phyloP scores from a whole-genome alignment of 169 alveolate species.

The Plasmodium falciparum region DNA sequence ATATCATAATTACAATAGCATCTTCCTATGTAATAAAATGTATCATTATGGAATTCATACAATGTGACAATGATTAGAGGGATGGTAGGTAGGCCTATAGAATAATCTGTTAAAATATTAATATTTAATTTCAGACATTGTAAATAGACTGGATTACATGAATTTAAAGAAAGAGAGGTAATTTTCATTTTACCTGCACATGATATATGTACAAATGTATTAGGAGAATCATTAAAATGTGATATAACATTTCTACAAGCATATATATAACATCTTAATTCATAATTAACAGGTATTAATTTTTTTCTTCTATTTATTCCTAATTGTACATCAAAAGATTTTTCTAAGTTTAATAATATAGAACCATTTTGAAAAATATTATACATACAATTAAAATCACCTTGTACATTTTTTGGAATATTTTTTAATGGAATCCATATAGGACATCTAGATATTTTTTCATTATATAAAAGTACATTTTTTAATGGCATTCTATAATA shows the following conservation, averaged over 20 bases:
- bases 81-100: slow-evolving; percentile 72
- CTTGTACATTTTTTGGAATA: slow-evolving; percentile 76
- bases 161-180: slow-evolving; percentile 80
- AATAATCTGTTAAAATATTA: slow-evolving; percentile 71
- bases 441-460: slow-evolving; percentile 86
- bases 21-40: slow-evolving; percentile 74
- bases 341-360: slow-evolving; percentile 83
- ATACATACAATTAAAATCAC: slow-evolving; percentile 77
- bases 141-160: slow-evolving; percentile 87
- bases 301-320: slow-evolving; percentile 83
- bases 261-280: slow-evolving; percentile 90
- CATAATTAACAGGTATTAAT: slow-evolving; percentile 86
- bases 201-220: slow-evolving; percentile 85
- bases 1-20: slow-evolving; percentile 72
- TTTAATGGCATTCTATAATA: slow-evolving; percentile 80
- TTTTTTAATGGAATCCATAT: slow-evolving; percentile 89
- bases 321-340: slow-evolving; percentile 74
- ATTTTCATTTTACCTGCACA: slow-evolving; percentile 87
- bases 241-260: slow-evolving; percentile 86
- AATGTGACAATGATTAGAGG: slow-evolving; percentile 69
- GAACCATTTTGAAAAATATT: slow-evolving; percentile 83
- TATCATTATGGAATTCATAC: slow-evolving; percentile 67
- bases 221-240: slow-evolving; percentile 83
- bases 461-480: slow-evolving; percentile 84
- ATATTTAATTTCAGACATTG: slow-evolving; percentile 85